Evolutionary conservation across 1,284 basidiomycete genomes (phyloP).

Genomic region (Ustilago vetiveriae): DNA sequence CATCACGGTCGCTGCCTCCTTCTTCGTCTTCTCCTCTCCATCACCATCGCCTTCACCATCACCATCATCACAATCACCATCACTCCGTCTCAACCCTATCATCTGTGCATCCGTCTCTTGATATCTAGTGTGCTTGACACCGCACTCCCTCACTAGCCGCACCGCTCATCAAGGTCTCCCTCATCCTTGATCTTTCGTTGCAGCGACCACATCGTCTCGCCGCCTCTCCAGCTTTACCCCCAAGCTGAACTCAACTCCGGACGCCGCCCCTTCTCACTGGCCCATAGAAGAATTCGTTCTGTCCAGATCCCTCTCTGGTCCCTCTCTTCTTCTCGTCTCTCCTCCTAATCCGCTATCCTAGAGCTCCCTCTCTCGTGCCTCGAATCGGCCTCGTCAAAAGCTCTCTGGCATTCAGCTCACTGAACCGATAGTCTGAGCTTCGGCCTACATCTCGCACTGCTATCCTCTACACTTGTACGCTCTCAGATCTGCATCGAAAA

Average conservation of each 20-base stretch:
- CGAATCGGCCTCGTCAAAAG: not conserved
- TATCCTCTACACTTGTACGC: no score
- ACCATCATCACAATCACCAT: not conserved
- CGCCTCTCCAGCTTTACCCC: not conserved
- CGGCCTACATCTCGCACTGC: not conserved
- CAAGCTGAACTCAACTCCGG: no score
- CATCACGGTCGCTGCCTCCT: not conserved
- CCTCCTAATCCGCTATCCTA: not conserved
- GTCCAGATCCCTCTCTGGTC: conserved; percentile 32
- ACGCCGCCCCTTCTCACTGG: no score
- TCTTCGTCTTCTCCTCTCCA: conserved; percentile 5
- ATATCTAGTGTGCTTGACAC: no score
- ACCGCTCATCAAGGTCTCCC: conserved; percentile 46
- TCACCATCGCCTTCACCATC: conserved; percentile 1
- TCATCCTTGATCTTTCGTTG: conserved; percentile 42
- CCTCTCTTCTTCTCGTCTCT: not conserved
- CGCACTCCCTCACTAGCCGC: conserved; percentile 1
- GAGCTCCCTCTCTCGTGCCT: conserved; percentile 22
- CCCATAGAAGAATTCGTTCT: not conserved
- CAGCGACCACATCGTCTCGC: not conserved
- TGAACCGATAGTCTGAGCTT: no score
- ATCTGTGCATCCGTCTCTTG: not conserved
- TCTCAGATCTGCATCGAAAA: conserved; percentile 3
- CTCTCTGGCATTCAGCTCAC: no score
- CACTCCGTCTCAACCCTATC: not conserved